Evolutionary conservation across 495 filamentous ascomycete species (phyloP), one percentile per base, ranked within the genome.

Genomic region (Acidomyces sp.): DNA sequence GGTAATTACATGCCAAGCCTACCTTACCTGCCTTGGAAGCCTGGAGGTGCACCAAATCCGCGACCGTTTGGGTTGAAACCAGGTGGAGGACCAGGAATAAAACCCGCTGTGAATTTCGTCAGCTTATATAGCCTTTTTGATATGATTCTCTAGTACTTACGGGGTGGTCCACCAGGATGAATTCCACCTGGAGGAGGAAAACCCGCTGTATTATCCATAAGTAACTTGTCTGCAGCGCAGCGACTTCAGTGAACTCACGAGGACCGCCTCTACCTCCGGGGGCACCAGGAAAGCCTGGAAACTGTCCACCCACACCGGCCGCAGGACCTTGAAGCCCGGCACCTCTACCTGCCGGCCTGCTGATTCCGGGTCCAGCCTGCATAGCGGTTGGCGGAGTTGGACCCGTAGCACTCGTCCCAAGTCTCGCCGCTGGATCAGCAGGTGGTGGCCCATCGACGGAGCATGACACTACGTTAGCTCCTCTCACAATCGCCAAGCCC

Each of bases 381-480:
- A 93, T 68, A 34, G 82, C 75, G 13, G 78, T 68, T 39, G 54
- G 62, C 34, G 66, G 67, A 10, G 71, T 67, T 41, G 66, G 62
- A 45, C 72, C 74, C 21, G 81, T 70, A 20, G 77, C 82, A 43
- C 72, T 70, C 52, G 80, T 75, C 43, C 86, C 90, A 38, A 99
- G 70, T 61, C 90, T 77, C 21, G 88, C 78, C 49, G 86, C 81
- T 21, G 87, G 87, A 54, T 99, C 92, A 42, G 86, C 82, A 17
- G 90, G 86, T n/a, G 90, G 90, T 24, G 90, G 88, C 47, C 85
- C 92, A 52, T 96, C 90, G 41, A 96, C 88, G 2, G 90, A 93
- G 47, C 90, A 76, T 19, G 86, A 92, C 31, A 96, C 77, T 33
- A 99, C 88, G 52, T 92, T 77, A 24, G 86, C 80, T 48, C 90